phyloP scores from a whole-genome alignment of 1,284 basidiomycete species.

The Cutaneotrichosporon cutaneum region DNA sequence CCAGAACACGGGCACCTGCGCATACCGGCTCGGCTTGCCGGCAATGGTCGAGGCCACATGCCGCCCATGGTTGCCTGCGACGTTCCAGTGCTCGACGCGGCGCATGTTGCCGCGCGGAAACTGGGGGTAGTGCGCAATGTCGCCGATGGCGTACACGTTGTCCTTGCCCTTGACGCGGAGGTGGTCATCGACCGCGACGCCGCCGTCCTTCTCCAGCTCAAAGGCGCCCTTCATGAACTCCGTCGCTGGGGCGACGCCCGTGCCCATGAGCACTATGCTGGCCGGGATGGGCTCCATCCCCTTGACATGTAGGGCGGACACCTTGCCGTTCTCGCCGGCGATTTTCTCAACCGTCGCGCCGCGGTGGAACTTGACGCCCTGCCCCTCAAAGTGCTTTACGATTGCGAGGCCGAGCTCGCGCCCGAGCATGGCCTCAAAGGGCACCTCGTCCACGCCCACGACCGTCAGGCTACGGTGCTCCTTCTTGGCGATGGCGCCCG shows the following conservation, averaged over 20 bases:
- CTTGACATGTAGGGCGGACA: constrained; percentile 62
- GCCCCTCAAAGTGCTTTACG: constrained; percentile 75
- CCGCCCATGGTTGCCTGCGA: constrained; percentile 81
- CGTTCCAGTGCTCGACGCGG: constrained; percentile 55
- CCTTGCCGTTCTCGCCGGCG: constrained; percentile 49
- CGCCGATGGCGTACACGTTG: constrained; percentile 81
- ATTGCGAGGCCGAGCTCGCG: constrained; percentile 75
- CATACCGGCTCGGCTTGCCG: constrained; percentile 40
- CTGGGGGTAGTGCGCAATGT: constrained; percentile 82
- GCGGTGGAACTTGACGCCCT: constrained; percentile 84
- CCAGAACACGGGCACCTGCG: constrained; percentile 87
- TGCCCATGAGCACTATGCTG: constrained; percentile 82
- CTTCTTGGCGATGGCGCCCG: constrained; percentile 69
- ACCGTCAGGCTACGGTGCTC: constrained; percentile 67
- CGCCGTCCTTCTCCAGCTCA: constrained; percentile 71
- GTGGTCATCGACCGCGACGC: constrained; percentile 76
- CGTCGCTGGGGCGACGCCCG: constrained; percentile 84
- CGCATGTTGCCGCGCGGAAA: constrained; percentile 47
- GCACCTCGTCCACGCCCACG: constrained; percentile 79
- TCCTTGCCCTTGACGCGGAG: constrained; percentile 64
- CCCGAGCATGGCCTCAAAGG: constrained; percentile 79
- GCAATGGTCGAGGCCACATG: constrained; percentile 72
- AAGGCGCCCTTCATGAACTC: constrained; percentile 69
- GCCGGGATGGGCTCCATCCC: constrained; percentile 66
- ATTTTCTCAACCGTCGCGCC: constrained; percentile 71